Evolutionary conservation across 2,329 filamentous ascomycete species (phyloP).

Genomic region (Exophiala aquamarina): DNA sequence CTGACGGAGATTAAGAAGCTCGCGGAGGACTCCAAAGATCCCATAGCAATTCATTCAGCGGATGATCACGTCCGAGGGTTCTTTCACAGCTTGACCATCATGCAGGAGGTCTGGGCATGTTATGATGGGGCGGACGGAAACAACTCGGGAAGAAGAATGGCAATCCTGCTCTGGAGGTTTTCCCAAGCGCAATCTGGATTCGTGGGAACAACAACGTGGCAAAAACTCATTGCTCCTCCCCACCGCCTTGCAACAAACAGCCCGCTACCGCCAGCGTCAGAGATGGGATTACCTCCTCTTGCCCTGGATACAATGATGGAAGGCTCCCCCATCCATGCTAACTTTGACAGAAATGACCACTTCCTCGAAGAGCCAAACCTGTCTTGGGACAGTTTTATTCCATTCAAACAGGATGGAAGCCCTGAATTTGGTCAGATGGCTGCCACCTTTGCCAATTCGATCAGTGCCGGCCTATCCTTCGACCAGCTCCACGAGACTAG

Average conservation of each 20-base stretch:
- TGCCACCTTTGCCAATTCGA: not conserved
- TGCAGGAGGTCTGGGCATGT: constrained; percentile 46
- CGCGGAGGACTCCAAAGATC: constrained; percentile 37
- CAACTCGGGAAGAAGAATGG: constrained; percentile 37
- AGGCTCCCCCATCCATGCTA: constrained; percentile 13
- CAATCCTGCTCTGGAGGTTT: constrained; percentile 49
- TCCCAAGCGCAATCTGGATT: constrained; percentile 41
- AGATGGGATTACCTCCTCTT: constrained; percentile 24
- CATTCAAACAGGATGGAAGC: constrained; percentile 7
- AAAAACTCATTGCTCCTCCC: constrained; percentile 40
- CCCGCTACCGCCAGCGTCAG: constrained; percentile 29
- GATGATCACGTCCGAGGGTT: constrained; percentile 38
- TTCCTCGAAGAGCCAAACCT: constrained; percentile 12
- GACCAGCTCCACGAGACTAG: not conserved
- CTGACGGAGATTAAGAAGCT: constrained; percentile 41
- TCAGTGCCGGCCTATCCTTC: not conserved
- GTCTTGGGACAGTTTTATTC: constrained; percentile 4
- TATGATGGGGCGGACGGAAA: constrained; percentile 30
- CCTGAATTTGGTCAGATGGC: constrained; percentile 11
- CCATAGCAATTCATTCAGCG: constrained; percentile 32
- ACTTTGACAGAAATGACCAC: constrained; percentile 13
- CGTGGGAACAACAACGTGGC: constrained; percentile 46
- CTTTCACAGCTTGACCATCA: constrained; percentile 43
- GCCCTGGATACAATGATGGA: constrained; percentile 25
- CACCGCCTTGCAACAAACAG: constrained; percentile 38